These are phyloP conservation scores for Rhodotorula diobovata DNA, from an alignment of 768 basidiomycete species.

Conservation along the genomic window DNA sequence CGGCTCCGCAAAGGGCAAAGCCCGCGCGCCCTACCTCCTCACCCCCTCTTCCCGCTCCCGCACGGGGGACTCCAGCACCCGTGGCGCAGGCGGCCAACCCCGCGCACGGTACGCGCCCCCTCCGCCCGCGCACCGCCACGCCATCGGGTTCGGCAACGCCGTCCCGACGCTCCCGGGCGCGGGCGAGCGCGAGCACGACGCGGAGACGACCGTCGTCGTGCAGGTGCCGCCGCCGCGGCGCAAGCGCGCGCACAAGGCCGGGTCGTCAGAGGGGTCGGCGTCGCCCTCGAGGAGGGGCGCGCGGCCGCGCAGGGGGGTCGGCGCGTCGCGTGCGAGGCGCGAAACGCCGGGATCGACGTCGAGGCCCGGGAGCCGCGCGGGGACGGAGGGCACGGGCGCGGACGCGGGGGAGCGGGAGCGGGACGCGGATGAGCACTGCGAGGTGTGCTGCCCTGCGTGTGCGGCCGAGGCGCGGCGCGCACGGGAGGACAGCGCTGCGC, in stretches of 20 bases:
- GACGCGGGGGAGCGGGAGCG: neutral
- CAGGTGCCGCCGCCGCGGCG: conserved; percentile 1
- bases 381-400: too few relatives aligned
- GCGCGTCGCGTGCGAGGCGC: neutral
- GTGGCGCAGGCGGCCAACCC: neutral
- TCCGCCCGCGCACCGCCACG: conserved; percentile 4
- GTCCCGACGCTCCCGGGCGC: too few relatives aligned
- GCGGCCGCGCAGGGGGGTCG: neutral
- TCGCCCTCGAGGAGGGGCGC: neutral
- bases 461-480: neutral
- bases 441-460: neutral
- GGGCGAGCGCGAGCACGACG: conserved; percentile 10
- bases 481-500: neutral
- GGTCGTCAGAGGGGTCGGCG: neutral
- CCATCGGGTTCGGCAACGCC: too few relatives aligned
- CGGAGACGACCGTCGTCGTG: too few relatives aligned
- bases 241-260: conserved; percentile 1
- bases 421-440: neutral
- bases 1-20: conserved; percentile 28
- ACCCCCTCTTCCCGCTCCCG: neutral
- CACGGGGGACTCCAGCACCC: neutral
- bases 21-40: conserved; percentile 5
- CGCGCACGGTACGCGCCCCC: conserved; percentile 12
- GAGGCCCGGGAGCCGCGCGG: too few relatives aligned
- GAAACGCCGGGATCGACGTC: neutral